Evolutionary conservation across 2,329 filamentous ascomycete genomes (phyloP), one percentile per base, ranked within the genome.

Genomic region (Neophaeococcomyces mojaviensis): DNA sequence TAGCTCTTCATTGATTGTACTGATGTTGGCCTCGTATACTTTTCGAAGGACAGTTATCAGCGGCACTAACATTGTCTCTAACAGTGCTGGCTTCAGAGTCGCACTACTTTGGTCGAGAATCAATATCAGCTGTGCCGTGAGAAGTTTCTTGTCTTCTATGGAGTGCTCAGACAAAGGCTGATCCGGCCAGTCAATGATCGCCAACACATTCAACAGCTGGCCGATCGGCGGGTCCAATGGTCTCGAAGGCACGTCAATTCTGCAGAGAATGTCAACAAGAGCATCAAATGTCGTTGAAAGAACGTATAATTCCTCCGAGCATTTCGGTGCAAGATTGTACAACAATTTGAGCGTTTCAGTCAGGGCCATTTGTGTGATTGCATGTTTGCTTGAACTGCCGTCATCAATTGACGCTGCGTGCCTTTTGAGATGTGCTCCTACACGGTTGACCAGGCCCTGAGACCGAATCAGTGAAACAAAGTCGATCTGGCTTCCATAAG

Each of bases 271-370:
- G 36, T 78, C 76, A 47, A 89, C 70, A 22, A 97, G 77, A 49
- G 80, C 73, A 9, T 81, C 75, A 34, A 94, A 74, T 2, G 83
- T 79, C 18, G 76, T 68, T 1, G 79, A 79, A 59, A 96, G 94
- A 0, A 71, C 66, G 1, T 70, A 62, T 3, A 69, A 66, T 20
- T 82, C 72, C 34, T 81, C 73, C 3, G 81, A 78, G 58, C 82
- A 84, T 58, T 82, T 81, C 57, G 89, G 82, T 1, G 84, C 85
- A 44, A 95, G 73, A 64, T 96, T 96, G 72, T 94, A 97, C 42
- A 94, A 68, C 33, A 97, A 73, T 60, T 94, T 96, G 40, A 92
- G 69, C 0, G 85, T 90, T 64, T 97, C 90, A 7, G 74, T 74
- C 31, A 97, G 72, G 0, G 89, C 88, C 78, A 90, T 80, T 48